Conservation (phyloP, 306 rosid species). For the Quillaja saponaria region DNA sequence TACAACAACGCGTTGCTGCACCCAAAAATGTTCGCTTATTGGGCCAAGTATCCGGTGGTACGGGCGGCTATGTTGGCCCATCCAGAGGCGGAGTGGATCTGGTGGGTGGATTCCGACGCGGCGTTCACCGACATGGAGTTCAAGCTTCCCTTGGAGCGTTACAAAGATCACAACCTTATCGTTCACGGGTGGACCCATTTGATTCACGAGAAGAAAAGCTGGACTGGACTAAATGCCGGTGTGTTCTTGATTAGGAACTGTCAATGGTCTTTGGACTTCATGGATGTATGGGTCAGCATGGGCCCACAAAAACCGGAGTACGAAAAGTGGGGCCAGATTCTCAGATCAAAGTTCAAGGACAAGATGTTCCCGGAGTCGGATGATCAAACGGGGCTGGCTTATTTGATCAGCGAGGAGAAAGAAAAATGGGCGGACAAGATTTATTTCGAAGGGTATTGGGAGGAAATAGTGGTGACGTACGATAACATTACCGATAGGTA, state of each 20-base stretch:
- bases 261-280: conserved; percentile 81
- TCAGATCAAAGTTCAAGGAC: conserved; percentile 61
- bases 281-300: conserved; percentile 79
- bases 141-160: conserved; percentile 57
- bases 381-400: conserved; percentile 89
- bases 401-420: conserved; percentile 56
- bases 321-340: conserved; percentile 63
- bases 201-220: conserved; percentile 58
- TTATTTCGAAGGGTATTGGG: conserved; percentile 79
- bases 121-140: conserved; percentile 86
- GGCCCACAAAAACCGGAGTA: conserved; percentile 79
- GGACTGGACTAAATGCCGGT: conserved; percentile 95
- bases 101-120: conserved; percentile 98
- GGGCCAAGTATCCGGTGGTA: conserved; percentile 84
- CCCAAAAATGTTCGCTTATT: conserved; percentile 60
- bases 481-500: conserved; percentile 43
- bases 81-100: conserved; percentile 95
- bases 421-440: conserved; percentile 70
- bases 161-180: conserved; percentile 62
- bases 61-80: conserved; percentile 86
- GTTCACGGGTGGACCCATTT: conserved; percentile 75
- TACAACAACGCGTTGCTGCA: conserved; percentile 72
- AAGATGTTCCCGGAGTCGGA: conserved; percentile 81
- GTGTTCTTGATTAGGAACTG: conserved; percentile 82
- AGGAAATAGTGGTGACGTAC: conserved; percentile 46